phyloP scores from a whole-genome alignment of 352 stramenopile genomes.

The Peronosclerospora sorghi region DNA sequence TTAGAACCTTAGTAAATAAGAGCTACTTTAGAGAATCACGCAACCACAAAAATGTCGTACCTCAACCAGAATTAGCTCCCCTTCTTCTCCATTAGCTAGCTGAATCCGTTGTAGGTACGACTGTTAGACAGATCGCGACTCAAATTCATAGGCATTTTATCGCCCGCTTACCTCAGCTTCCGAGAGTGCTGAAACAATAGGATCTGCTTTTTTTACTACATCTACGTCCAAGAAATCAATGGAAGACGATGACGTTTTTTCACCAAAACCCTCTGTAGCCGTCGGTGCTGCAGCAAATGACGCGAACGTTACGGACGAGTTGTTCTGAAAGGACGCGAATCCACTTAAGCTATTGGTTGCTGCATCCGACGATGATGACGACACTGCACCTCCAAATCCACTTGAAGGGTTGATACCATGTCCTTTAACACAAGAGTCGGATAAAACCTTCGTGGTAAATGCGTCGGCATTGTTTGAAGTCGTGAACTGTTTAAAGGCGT shows the following conservation, averaged over 20 bases:
- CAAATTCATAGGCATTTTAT: neutral
- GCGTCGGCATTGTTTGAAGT: slow-evolving; percentile 10
- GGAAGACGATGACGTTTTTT: slow-evolving; percentile 21
- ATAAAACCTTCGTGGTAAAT: slow-evolving; percentile 15
- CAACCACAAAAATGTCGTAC: slow-evolving; percentile 12
- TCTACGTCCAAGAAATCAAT: slow-evolving; percentile 42
- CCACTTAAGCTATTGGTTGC: slow-evolving; percentile 19
- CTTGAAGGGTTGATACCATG: slow-evolving; percentile 7
- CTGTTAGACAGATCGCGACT: slow-evolving; percentile 1
- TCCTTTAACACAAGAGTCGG: slow-evolving; percentile 1
- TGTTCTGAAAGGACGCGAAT: slow-evolving; percentile 47
- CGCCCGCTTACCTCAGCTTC: slow-evolving; percentile 41
- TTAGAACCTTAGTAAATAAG: neutral
- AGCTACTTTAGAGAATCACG: no score
- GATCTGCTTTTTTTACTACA: slow-evolving; percentile 36
- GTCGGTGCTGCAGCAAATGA: slow-evolving; percentile 38
- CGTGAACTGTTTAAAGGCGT: slow-evolving; percentile 38
- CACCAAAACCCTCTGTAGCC: slow-evolving; percentile 28
- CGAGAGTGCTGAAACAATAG: slow-evolving; percentile 40
- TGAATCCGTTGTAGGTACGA: slow-evolving; percentile 7
- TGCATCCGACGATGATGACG: slow-evolving; percentile 3
- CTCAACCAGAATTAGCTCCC: slow-evolving; percentile 57
- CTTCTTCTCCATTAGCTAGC: slow-evolving; percentile 67
- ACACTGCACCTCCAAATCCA: slow-evolving; percentile 14
- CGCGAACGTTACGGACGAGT: slow-evolving; percentile 32